Base-by-base conservation (phyloP, 23 red algal genomes). In the Gracilaria caudata region DNA sequence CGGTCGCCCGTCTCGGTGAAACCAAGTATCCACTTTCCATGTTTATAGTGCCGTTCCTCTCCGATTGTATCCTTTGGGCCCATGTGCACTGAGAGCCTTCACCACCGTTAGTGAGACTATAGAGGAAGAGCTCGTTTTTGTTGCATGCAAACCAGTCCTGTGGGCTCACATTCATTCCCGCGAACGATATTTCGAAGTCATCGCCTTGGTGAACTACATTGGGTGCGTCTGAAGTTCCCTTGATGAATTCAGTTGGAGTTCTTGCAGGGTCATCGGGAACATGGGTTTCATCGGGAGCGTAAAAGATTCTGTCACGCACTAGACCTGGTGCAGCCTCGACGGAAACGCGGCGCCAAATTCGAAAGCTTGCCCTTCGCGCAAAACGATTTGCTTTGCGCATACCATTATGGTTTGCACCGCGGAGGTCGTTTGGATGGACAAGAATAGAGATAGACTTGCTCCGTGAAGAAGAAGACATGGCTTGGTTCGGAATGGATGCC, bases 141-240 rank as follows among this genome's bases (percentile, higher is more conserved):
- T 80, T 80, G 10, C 51, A 80, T 20, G 51, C 33, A 13, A 60
- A 34, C 4, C 35, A 53, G 29, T 80, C 77, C 21, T 80, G 77
- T 36, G 77, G 77, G 11, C 51, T 80, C 9, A 60, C 51, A 35
- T 60, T 60, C 49, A 80, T 80, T 28, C 49, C 77, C 19, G 61
- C 77, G 32, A 80, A 80, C 0, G 77, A 80, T 21, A 80, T 40
- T 80, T 80, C 77, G 17, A 80, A 80, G 0, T 80, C 49, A 58
- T 80, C 77, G 7, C 35, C 51, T 7, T 80, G 17, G 20, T 14
- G 35, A 21, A 80, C 77, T 12, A 80, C 21, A 58, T 80, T 63
- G 26, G 44, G 46, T 30, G 29, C 11, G 56, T 80, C 16, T n/a
- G 77, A 25, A 26, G 29, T 45, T 21, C 14, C 34, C 11, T 39